Evolutionary conservation across 2,329 filamentous ascomycete genomes (phyloP).

Genomic region (Ophiocordyceps camponoti-rufipedis): DNA sequence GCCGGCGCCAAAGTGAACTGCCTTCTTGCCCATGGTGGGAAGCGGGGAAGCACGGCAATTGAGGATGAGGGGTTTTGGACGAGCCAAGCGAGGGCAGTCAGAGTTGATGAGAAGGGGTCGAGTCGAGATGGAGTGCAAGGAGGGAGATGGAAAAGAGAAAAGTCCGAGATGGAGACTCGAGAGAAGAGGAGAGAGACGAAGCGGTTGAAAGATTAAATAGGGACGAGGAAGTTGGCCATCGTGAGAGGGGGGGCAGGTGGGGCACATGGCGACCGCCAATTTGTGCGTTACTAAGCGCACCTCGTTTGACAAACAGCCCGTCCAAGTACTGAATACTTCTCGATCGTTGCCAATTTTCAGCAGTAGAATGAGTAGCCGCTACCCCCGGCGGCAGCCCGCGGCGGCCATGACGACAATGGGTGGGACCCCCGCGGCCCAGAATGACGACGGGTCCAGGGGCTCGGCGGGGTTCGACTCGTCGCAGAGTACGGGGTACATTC

Average conservation of each 20-base stretch:
- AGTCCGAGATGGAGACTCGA: neutral
- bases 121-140: neutral
- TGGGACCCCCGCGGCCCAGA: no score
- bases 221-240: neutral
- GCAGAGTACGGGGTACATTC: no score
- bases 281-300: neutral
- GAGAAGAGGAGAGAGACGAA: neutral
- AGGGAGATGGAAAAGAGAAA: neutral
- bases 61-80: neutral
- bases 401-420: no score
- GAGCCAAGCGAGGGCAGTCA: no score
- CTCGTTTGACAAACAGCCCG: neutral
- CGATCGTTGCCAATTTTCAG: no score
- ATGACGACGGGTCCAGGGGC: no score
- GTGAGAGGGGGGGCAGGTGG: neutral
- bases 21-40: conserved; percentile 39
- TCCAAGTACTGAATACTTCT: neutral
- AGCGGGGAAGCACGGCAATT: neutral
- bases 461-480: no score
- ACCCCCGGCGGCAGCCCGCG: no score
- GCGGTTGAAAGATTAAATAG: neutral
- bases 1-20: conserved; percentile 71
- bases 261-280: neutral
- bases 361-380: no score
- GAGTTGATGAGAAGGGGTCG: conserved; percentile 1